These are phyloP conservation scores for Schoenoplectus tabernaemontani DNA, from an alignment of 202 grass and related monocot genomes.

Conservation along the genomic window DNA sequence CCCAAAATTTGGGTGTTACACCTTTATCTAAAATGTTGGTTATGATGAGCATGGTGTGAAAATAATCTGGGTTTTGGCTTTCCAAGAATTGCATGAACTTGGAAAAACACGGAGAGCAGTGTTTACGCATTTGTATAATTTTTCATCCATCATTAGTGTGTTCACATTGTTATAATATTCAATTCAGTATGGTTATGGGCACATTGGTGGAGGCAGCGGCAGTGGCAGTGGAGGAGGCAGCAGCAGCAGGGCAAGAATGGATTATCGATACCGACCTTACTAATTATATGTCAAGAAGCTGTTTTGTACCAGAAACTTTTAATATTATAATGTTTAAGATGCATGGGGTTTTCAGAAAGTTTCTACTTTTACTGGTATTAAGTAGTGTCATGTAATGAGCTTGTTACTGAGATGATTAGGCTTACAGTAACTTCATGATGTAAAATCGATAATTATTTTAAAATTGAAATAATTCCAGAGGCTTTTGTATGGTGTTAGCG, in stretches of 20 bases:
- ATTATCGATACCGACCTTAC: conserved; percentile 70
- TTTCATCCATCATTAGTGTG: not conserved
- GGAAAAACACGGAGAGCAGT: not conserved
- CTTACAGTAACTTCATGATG: not conserved
- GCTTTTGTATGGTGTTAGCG: not conserved
- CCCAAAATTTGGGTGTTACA: not conserved
- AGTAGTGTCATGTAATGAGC: not conserved
- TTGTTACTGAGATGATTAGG: not conserved
- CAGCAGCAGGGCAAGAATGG: conserved; percentile 25
- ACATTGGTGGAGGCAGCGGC: no score
- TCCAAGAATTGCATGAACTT: not conserved
- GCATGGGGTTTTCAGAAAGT: no score
- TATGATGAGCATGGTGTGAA: not conserved
- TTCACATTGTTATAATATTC: not conserved
- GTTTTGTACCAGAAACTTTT: not conserved
- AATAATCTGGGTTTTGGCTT: not conserved
- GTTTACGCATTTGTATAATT: no score
- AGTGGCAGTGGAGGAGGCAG: conserved; percentile 7
- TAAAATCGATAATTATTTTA: not conserved
- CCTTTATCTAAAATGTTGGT: not conserved
- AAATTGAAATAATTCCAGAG: not conserved
- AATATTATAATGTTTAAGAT: conserved; percentile 11
- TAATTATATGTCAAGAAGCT: conserved; percentile 17
- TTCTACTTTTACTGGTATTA: no score
- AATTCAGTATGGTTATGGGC: conserved; percentile 58